Conservation (phyloP, 352 stramenopile species). For the Phytophthora nicotianae region DNA sequence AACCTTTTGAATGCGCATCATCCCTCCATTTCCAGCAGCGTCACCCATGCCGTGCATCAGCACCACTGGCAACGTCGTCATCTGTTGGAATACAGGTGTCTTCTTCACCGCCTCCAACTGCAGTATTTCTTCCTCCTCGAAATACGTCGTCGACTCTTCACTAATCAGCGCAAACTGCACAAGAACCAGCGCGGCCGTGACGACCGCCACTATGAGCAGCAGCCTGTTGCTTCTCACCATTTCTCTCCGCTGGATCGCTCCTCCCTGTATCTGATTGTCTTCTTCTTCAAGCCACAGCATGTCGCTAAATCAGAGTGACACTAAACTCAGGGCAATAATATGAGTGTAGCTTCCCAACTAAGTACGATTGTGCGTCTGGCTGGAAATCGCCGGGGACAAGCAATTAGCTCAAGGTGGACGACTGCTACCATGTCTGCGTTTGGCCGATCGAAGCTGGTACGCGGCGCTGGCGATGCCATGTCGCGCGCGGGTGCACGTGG, state of each 20-base stretch:
- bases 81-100: slow-evolving; percentile 42
- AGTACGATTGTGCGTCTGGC: slow-evolving; percentile 35
- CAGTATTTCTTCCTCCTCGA: slow-evolving; percentile 23
- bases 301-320: slow-evolving; percentile 8
- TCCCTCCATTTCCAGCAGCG: slow-evolving; percentile 90
- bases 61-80: slow-evolving; percentile 63
- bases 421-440: slow-evolving; percentile 53
- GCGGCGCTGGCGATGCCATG: slow-evolving; percentile 53
- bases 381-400: slow-evolving; percentile 25
- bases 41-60: slow-evolving; percentile 96
- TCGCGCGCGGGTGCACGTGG: slow-evolving; percentile 69
- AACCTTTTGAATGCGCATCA: slow-evolving; percentile 85
- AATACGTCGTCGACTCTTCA: slow-evolving; percentile 39
- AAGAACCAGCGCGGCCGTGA: slow-evolving; percentile 52
- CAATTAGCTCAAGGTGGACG: slow-evolving; percentile 15
- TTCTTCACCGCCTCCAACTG: slow-evolving; percentile 27
- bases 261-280: slow-evolving; percentile 8
- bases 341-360: slow-evolving; percentile 4
- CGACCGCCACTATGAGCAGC: slow-evolving; percentile 39
- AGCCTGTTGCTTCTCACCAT: slow-evolving; percentile 40
- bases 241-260: slow-evolving; percentile 5
- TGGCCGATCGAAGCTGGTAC: slow-evolving; percentile 65
- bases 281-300: slow-evolving; percentile 37
- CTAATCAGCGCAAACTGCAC: slow-evolving; percentile 59
- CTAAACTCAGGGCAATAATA: slow-evolving; percentile 2